These are phyloP conservation scores for Eurotiales sp. DNA, from an alignment of 2,329 filamentous ascomycete species.

Conservation along the genomic window DNA sequence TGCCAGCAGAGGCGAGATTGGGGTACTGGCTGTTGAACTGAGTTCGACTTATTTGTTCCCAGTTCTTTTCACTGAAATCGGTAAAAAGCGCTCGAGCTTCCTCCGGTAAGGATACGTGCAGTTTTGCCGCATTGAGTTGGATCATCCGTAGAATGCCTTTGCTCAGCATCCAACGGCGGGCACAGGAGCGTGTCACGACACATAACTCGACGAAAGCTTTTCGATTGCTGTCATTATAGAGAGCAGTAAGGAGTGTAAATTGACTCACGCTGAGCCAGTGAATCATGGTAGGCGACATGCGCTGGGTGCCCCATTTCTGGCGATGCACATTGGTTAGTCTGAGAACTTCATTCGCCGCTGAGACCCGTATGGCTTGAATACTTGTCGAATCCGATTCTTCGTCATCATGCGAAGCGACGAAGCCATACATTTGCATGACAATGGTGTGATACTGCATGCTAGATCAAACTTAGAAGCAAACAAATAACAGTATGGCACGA, in stretches of 20 bases:
- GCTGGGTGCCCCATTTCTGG: constrained; percentile 3
- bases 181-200: background rate
- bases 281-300: constrained; percentile 3
- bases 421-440: background rate
- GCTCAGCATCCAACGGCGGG: background rate
- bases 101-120: constrained; percentile 2
- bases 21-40: background rate
- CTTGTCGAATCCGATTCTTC: background rate
- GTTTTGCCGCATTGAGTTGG: background rate
- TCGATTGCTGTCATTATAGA: background rate
- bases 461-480: background rate
- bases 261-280: constrained; percentile 1
- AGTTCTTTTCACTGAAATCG: constrained; percentile 4
- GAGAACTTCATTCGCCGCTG: background rate
- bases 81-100: constrained; percentile 1
- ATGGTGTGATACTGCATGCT: constrained; percentile 2
- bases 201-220: constrained; percentile 2
- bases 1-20: background rate
- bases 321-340: background rate
- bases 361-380: background rate
- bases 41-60: background rate
- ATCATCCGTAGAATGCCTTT: constrained; percentile 5
- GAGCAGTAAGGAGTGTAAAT: background rate
- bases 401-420: background rate
- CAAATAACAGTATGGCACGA: background rate